Evolutionary conservation across 2,329 filamentous ascomycete species (phyloP).

Genomic region (Macrophomina phaseolina): DNA sequence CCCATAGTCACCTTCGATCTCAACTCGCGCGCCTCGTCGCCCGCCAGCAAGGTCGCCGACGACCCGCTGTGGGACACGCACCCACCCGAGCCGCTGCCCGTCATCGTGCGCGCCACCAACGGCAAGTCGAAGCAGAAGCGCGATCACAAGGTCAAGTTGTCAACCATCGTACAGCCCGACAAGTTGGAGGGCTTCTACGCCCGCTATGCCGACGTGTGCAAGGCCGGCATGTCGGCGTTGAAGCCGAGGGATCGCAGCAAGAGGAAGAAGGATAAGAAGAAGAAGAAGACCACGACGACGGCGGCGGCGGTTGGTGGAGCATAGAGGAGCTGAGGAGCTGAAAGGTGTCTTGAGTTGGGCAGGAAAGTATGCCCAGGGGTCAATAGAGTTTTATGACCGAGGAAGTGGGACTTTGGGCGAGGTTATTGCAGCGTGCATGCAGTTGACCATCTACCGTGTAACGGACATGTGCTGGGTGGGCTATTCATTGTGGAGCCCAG

Average conservation of each 20-base stretch:
- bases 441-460: too few species aligned
- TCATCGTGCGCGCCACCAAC: constrained; percentile 85
- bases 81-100: constrained; percentile 65
- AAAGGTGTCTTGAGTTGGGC: not conserved
- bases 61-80: constrained; percentile 66
- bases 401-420: not conserved
- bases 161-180: constrained; percentile 79
- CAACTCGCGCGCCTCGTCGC: not conserved
- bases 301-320: not conserved
- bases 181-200: constrained; percentile 81
- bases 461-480: too few species aligned
- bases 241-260: constrained; percentile 94
- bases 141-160: constrained; percentile 72
- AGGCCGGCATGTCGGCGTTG: constrained; percentile 82
- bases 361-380: not conserved
- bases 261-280: constrained; percentile 78
- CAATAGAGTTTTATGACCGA: not conserved
- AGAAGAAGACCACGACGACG: constrained; percentile 2
- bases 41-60: constrained; percentile 44
- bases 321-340: constrained; percentile 6
- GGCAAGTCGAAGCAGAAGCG: constrained; percentile 64
- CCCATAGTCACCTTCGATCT: constrained; percentile 48
- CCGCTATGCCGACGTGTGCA: constrained; percentile 89
- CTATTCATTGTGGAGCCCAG: too few species aligned
- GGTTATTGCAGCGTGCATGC: not conserved